A percentile compares a stretch with the other conserved stretches of the same genome.
Evolutionary conservation across 2,329 filamentous ascomycete genomes (phyloP).

Genomic region (Colletotrichum paranaense): DNA sequence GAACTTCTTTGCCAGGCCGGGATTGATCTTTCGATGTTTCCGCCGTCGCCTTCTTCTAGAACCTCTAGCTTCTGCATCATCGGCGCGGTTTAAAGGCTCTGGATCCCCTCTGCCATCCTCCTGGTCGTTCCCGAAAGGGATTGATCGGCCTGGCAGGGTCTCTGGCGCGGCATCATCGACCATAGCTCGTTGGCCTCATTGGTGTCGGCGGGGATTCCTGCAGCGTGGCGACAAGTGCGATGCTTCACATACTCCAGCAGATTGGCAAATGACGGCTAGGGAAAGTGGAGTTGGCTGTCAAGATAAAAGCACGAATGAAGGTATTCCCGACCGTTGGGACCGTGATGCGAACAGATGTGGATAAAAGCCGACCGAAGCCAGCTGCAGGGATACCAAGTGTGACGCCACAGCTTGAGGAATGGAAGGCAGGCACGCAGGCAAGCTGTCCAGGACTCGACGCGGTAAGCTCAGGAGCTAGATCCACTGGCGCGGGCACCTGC

Average conservation of each 20-base stretch:
- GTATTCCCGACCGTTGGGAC: constrained; percentile 24
- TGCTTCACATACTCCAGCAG: constrained; percentile 29
- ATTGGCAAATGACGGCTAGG: not conserved
- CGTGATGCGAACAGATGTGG: constrained; percentile 17
- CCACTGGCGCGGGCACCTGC: not conserved
- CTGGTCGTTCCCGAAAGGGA: constrained; percentile 36
- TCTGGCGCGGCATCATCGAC: constrained; percentile 61
- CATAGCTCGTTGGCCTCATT: constrained; percentile 55
- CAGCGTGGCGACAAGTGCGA: constrained; percentile 10
- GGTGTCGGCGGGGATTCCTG: constrained; percentile 29
- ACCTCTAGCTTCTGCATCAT: constrained; percentile 37
- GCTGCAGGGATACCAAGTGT: constrained; percentile 32
- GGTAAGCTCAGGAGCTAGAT: not conserved
- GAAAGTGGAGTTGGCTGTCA: not conserved
- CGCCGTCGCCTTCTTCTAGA: constrained; percentile 46
- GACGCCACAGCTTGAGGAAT: constrained; percentile 28
- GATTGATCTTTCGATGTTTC: constrained; percentile 51
- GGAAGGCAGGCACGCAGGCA: constrained; percentile 4
- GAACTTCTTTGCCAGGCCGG: constrained; percentile 66
- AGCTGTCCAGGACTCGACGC: not conserved
- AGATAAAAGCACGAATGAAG: constrained; percentile 5
- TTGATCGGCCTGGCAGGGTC: constrained; percentile 49
- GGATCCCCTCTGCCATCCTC: constrained; percentile 32
- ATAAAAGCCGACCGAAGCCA: constrained; percentile 22
- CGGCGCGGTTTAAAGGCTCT: constrained; percentile 12